Conservation (phyloP, 1,139 yeast species). For the Sugiyamaella xylanicola region DNA sequence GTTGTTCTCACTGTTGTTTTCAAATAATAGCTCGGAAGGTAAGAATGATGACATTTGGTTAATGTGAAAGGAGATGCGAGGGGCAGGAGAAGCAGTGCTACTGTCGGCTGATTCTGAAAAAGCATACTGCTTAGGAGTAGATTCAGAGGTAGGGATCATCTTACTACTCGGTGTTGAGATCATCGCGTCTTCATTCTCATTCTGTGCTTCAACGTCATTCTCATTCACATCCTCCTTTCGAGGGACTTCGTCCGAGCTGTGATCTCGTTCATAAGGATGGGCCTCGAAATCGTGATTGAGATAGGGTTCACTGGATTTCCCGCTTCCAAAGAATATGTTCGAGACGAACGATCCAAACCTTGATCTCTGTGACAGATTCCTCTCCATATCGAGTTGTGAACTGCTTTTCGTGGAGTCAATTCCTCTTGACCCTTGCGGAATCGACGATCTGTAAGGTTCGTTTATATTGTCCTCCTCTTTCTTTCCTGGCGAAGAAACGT, state of each 20-base stretch:
- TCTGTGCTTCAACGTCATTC: not conserved
- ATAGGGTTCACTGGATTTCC: not conserved
- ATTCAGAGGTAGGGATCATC: conserved; percentile 4
- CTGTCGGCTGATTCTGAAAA: not conserved
- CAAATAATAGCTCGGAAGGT: conserved; percentile 21
- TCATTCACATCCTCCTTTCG: not conserved
- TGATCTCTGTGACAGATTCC: not conserved
- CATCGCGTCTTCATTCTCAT: not conserved
- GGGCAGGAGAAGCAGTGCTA: conserved; percentile 18
- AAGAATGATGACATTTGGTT: conserved; percentile 26
- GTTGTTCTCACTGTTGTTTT: conserved; percentile 13
- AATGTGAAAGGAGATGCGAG: conserved; percentile 29
- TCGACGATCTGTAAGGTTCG: not conserved
- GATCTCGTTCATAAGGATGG: not conserved
- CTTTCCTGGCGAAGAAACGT: not conserved
- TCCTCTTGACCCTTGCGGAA: not conserved
- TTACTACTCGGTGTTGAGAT: conserved; percentile 10
- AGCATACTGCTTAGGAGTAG: not conserved
- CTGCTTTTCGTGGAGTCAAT: not conserved
- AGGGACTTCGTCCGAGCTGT: not conserved
- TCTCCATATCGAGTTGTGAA: not conserved
- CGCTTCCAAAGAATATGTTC: not conserved
- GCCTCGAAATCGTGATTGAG: not conserved
- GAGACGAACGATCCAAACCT: conserved; percentile 4
- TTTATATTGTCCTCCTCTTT: not conserved